Percentiles rank a stretch among this genome's conserved stretches.
Evolutionary conservation across 2,329 filamentous ascomycete genomes (phyloP).

Genomic region (Fusarium humuli): DNA sequence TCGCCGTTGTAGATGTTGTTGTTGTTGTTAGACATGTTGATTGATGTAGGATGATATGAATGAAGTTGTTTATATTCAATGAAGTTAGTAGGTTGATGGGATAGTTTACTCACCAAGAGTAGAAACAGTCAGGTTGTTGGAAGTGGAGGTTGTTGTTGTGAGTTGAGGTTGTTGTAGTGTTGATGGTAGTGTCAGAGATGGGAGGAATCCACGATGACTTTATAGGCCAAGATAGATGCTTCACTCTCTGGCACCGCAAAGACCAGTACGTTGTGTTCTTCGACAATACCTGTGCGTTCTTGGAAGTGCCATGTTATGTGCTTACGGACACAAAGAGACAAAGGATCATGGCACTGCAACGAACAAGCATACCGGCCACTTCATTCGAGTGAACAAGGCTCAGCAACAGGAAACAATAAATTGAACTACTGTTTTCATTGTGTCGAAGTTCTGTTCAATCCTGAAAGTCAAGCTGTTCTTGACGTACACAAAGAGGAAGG

Average conservation of each 20-base stretch:
- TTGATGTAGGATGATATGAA: too few species aligned
- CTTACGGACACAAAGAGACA: neutral
- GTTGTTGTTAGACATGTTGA: neutral
- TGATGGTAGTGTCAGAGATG: neutral
- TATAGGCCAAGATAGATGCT: neutral
- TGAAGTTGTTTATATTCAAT: neutral
- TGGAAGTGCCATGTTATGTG: neutral
- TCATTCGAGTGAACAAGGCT: neutral
- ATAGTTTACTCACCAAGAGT: neutral
- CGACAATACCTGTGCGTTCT: rapidly evolving
- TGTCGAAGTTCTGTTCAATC: too few species aligned
- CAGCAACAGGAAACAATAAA: neutral
- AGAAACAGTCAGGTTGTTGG: neutral
- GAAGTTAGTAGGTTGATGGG: neutral
- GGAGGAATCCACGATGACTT: neutral
- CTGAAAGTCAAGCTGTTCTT: neutral
- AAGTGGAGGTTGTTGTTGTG: neutral
- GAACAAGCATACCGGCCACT: too few species aligned
- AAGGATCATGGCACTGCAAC: neutral
- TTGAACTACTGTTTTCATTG: neutral
- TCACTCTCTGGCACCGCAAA: neutral
- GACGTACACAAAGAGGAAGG: neutral
- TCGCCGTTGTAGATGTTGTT: neutral
- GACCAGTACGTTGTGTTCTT: rapidly evolving
- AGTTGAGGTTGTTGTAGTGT: neutral